phyloP scores from a whole-genome alignment of 2,329 filamentous ascomycete genomes.

The Trichoderma asperellum region DNA sequence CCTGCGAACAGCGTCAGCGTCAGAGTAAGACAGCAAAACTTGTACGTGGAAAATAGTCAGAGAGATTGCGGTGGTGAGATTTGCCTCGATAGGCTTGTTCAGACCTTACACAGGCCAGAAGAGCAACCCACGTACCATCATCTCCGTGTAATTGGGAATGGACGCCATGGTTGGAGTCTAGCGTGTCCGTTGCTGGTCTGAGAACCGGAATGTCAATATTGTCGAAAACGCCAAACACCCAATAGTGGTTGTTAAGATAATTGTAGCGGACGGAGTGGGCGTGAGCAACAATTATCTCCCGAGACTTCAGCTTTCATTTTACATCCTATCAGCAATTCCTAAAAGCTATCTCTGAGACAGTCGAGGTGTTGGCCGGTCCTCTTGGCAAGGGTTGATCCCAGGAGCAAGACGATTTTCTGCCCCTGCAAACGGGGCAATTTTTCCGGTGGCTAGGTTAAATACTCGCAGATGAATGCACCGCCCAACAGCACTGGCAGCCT shows the following conservation, averaged over 20 bases:
- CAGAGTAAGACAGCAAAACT: conserved; percentile 8
- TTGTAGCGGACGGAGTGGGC: background rate
- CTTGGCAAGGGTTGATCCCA: conserved; percentile 2
- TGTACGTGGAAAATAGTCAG: conserved; percentile 6
- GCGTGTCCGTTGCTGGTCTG: conserved; percentile 2
- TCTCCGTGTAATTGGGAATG: conserved; percentile 8
- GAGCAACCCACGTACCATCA: conserved; percentile 6
- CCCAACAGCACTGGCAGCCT: conserved; percentile 3
- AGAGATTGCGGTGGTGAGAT: conserved; percentile 8
- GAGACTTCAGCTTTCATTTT: conserved; percentile 8
- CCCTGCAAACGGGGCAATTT: conserved; percentile 3
- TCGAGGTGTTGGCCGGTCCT: conserved; percentile 1
- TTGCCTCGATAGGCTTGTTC: conserved; percentile 11
- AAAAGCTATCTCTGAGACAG: conserved; percentile 8
- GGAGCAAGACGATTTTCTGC: conserved; percentile 7
- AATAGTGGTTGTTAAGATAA: conserved; percentile 8
- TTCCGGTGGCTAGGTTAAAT: conserved; percentile 1
- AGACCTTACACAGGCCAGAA: conserved; percentile 8
- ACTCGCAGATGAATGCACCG: conserved; percentile 10
- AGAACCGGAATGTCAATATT: conserved; percentile 2
- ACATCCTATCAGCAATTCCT: conserved; percentile 9
- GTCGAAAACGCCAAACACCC: conserved; percentile 1
- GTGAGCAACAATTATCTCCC: conserved; percentile 8
- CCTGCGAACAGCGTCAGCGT: conserved; percentile 4
- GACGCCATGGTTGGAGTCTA: conserved; percentile 8